These are phyloP conservation scores for Seiridium unicorne DNA, from an alignment of 2,329 filamentous ascomycete genomes.

Conservation along the genomic window DNA sequence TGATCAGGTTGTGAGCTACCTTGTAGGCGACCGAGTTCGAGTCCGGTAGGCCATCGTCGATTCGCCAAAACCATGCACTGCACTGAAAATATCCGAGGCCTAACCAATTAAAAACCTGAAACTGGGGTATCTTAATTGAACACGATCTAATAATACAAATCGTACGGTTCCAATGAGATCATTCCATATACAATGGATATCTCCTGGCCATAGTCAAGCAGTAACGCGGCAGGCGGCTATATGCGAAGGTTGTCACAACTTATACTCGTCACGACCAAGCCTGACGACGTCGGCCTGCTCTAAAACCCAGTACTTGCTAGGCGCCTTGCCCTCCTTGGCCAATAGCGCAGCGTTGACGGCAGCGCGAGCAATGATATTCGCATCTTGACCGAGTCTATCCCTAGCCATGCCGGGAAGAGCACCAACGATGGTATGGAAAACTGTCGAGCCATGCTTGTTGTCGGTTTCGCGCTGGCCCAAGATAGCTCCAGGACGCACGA, in stretches of 20 bases:
- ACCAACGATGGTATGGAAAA: constrained; percentile 54
- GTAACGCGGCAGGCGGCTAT: background rate
- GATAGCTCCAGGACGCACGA: constrained; percentile 73
- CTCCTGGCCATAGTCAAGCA: no score
- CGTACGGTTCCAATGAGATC: no score
- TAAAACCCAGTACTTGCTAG: constrained; percentile 60
- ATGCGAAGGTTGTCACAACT: constrained; percentile 10
- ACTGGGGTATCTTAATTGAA: no score
- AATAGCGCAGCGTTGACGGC: constrained; percentile 60
- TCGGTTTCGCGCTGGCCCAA: constrained; percentile 64
- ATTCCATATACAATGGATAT: no score
- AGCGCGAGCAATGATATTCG: constrained; percentile 67
- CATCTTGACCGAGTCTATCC: constrained; percentile 72
- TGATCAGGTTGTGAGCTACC: constrained; percentile 39
- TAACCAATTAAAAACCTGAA: no score
- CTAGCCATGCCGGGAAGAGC: constrained; percentile 57
- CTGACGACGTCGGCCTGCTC: constrained; percentile 62
- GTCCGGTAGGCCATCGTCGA: background rate
- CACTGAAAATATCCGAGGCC: no score
- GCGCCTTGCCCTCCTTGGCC: constrained; percentile 58
- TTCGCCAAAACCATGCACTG: no score
- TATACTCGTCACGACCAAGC: constrained; percentile 61
- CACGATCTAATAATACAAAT: no score
- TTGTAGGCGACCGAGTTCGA: background rate
- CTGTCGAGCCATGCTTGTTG: constrained; percentile 55